These are phyloP conservation scores for Diplocarpon mali DNA, from an alignment of 2,329 filamentous ascomycete species.

Conservation along the genomic window DNA sequence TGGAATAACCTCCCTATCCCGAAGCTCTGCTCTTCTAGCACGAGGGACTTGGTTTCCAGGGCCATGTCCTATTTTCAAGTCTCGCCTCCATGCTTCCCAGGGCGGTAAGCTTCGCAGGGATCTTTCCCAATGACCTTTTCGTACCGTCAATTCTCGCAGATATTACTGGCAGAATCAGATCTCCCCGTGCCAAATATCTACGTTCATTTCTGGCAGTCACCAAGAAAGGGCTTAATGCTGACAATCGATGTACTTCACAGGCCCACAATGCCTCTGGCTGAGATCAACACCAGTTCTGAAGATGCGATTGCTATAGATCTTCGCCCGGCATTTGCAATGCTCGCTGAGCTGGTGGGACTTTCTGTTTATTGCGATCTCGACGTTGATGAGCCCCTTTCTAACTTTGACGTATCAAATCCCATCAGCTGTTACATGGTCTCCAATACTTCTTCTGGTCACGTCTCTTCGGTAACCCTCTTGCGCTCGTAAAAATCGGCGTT, in stretches of 20 bases:
- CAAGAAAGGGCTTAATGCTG: not conserved
- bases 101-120: too few relatives aligned
- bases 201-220: not conserved
- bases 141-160: not conserved
- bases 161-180: not conserved
- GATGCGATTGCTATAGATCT: not conserved
- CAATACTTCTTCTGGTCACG: not conserved
- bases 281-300: not conserved
- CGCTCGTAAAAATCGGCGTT: not conserved
- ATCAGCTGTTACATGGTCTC: not conserved
- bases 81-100: too few relatives aligned
- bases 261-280: not conserved
- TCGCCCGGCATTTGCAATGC: not conserved
- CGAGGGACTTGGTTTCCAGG: too few relatives aligned
- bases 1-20: not conserved
- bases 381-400: not conserved
- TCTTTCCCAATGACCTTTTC: too few relatives aligned
- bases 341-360: not conserved
- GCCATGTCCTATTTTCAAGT: too few relatives aligned
- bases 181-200: not conserved
- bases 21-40: too few relatives aligned
- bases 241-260: not conserved
- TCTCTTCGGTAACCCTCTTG: not conserved
- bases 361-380: not conserved
- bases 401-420: not conserved